A percentile compares a stretch with the other conserved stretches of the same genome.
phyloP scores from a whole-genome alignment of 2,329 filamentous ascomycete genomes.

The Chaetomium sp. region DNA sequence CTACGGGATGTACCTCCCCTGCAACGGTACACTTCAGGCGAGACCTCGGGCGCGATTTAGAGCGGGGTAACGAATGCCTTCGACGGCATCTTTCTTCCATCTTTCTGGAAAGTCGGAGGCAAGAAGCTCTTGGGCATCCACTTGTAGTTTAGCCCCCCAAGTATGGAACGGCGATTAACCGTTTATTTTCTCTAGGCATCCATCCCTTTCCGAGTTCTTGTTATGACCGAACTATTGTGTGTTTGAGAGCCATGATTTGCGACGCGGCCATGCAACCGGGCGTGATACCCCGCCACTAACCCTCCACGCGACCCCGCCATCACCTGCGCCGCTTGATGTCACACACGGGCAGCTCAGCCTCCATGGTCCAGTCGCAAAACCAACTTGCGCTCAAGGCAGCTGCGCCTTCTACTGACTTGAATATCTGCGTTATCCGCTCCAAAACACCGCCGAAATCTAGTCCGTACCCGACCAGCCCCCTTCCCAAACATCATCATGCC shows the following conservation, averaged over 20 bases:
- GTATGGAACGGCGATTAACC: background rate
- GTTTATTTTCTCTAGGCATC: background rate
- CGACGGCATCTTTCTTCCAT: background rate
- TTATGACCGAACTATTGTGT: background rate
- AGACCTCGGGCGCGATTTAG: background rate
- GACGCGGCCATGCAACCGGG: slow-evolving; percentile 11
- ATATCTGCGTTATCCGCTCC: background rate
- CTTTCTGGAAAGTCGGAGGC: background rate
- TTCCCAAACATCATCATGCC: slow-evolving; percentile 24
- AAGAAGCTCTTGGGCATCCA: background rate
- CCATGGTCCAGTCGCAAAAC: slow-evolving; percentile 19
- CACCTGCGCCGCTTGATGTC: slow-evolving; percentile 22
- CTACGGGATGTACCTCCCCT: background rate
- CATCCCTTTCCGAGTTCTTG: background rate
- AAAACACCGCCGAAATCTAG: background rate
- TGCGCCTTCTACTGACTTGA: background rate
- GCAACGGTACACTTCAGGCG: background rate
- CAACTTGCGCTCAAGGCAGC: slow-evolving; percentile 13
- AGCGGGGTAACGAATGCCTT: slow-evolving; percentile 8
- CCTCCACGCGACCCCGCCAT: slow-evolving; percentile 21
- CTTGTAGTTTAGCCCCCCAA: background rate
- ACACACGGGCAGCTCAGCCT: too few species aligned
- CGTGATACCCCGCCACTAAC: slow-evolving; percentile 14
- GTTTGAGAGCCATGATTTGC: slow-evolving; percentile 8
- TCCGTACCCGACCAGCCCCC: background rate